A percentile compares a stretch with the other conserved stretches of the same genome.
phyloP scores from a whole-genome alignment of 257 asterid genomes.

The Solanum appendiculatum region DNA sequence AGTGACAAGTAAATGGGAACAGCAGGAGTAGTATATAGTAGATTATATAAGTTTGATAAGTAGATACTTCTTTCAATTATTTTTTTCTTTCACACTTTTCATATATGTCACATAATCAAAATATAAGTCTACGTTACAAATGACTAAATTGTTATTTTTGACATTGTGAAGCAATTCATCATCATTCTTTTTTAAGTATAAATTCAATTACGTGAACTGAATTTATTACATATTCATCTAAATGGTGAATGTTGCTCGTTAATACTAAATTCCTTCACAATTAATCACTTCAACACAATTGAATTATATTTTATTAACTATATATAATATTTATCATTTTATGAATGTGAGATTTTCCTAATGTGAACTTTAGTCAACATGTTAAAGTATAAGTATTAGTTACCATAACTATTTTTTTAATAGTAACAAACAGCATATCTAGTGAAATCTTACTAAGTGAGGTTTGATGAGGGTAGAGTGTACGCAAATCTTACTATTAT shows the following conservation, averaged over 20 bases:
- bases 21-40: not conserved
- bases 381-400: not conserved
- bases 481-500: not conserved
- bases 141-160: not conserved
- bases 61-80: not conserved
- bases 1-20: too few relatives aligned
- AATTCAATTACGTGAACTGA: not conserved
- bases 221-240: not conserved
- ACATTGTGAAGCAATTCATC: not conserved
- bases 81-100: not conserved
- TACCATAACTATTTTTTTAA: too few relatives aligned
- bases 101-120: not conserved
- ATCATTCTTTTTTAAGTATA: fast-evolving
- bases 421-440: too few relatives aligned
- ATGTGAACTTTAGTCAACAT: not conserved
- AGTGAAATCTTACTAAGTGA: not conserved
- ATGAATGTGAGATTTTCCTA: not conserved
- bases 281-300: not conserved
- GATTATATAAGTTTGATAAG: not conserved
- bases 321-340: not conserved
- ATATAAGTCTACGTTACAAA: not conserved
- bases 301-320: not conserved
- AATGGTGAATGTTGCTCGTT: not conserved
- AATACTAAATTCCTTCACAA: not conserved
- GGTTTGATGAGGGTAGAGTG: not conserved